Evolutionary conservation across 768 basidiomycete genomes (phyloP).

Genomic region (Pleurotus cornucopiae): DNA sequence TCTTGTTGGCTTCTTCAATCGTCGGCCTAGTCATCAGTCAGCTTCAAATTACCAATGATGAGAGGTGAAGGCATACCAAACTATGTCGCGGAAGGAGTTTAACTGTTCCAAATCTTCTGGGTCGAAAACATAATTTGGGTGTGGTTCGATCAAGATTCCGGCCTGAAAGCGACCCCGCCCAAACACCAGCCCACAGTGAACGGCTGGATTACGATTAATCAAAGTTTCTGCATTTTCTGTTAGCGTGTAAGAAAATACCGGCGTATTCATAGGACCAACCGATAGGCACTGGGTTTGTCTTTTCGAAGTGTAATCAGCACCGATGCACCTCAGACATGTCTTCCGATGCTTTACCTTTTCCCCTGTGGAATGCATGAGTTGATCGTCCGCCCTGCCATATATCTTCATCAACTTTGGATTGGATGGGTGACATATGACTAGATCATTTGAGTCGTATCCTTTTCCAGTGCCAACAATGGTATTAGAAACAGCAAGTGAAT

Average conservation of each 20-base stretch:
- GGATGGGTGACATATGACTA: constrained; percentile 35
- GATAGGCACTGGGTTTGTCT: constrained; percentile 34
- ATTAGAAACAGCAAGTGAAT: constrained; percentile 26
- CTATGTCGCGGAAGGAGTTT: constrained; percentile 26
- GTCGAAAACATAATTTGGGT: constrained; percentile 22
- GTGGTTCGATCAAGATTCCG: constrained; percentile 37
- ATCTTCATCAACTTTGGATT: constrained; percentile 30
- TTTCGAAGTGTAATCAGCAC: neutral
- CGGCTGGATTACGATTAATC: constrained; percentile 26
- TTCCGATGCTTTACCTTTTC: constrained; percentile 26
- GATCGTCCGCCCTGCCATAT: constrained; percentile 40
- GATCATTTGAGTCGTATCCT: constrained; percentile 35
- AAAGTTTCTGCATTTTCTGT: constrained; percentile 20
- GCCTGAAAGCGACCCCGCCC: constrained; percentile 35
- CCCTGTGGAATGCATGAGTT: constrained; percentile 38
- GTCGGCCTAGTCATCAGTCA: constrained; percentile 26
- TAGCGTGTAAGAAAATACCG: neutral
- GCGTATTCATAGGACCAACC: constrained; percentile 16
- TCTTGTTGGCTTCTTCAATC: constrained; percentile 32
- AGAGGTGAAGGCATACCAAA: constrained; percentile 22
- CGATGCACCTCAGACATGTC: too few species aligned
- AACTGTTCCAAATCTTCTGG: constrained; percentile 22
- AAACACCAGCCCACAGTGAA: constrained; percentile 31
- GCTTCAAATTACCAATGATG: neutral
- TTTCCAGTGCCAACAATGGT: constrained; percentile 22